Percentiles rank a stretch among this genome's conserved stretches.
These are phyloP conservation scores for Passalora sequoiae DNA, from an alignment of 2,329 filamentous ascomycete species.

Conservation along the genomic window DNA sequence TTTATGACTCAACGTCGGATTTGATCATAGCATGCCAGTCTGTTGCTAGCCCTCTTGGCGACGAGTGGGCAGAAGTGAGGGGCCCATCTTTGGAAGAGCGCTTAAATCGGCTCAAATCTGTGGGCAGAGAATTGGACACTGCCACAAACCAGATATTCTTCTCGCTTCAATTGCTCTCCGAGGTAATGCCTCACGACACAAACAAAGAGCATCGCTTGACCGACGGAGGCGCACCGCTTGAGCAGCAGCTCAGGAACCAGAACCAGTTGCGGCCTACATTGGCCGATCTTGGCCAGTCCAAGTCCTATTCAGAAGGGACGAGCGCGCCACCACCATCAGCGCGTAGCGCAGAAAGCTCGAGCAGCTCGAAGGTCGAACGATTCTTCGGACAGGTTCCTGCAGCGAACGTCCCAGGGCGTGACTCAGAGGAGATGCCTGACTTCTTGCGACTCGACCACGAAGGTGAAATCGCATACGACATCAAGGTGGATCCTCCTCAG, in stretches of 20 bases:
- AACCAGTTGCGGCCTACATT: conserved; percentile 49
- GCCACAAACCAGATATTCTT: conserved; percentile 84
- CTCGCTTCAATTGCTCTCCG: conserved; percentile 78
- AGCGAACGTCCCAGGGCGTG: conserved; percentile 40
- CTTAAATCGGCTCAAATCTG: conserved; percentile 70
- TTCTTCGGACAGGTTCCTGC: conserved; percentile 51
- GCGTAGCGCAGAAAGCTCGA: conserved; percentile 24
- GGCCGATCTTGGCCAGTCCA: conserved; percentile 53
- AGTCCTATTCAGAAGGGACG: conserved; percentile 61
- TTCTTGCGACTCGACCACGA: conserved; percentile 85
- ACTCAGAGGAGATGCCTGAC: conserved; percentile 72
- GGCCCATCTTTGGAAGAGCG: conserved; percentile 85
- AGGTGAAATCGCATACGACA: conserved; percentile 82
- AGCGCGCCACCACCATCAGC: conserved; percentile 16
- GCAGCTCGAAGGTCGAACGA: conserved; percentile 46
- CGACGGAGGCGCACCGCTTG: conserved; percentile 31
- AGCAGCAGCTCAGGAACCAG: conserved; percentile 27
- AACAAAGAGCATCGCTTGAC: conserved; percentile 36
- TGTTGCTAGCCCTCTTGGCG: conserved; percentile 82
- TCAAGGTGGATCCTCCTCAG: conserved; percentile 66
- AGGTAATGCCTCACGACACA: conserved; percentile 59
- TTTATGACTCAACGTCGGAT: conserved; percentile 91
- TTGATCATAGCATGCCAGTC: conserved; percentile 82
- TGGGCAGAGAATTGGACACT: conserved; percentile 74
- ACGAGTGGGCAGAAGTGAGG: conserved; percentile 93